phyloP scores from a whole-genome alignment of 306 rosid genomes.

The Sechiopsis laciniata region DNA sequence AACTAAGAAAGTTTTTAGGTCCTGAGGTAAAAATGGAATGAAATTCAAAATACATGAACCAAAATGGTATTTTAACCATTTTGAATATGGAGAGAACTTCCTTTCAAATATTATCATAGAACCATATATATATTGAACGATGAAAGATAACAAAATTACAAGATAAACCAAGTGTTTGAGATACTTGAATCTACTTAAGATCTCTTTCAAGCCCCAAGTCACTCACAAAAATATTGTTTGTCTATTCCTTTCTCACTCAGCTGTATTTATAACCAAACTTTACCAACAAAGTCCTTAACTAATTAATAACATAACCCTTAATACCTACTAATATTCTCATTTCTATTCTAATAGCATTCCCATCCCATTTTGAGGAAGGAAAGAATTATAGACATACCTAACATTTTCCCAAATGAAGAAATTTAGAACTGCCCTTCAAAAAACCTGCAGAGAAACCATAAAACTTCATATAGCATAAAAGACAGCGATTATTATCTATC shows the following conservation, averaged over 20 bases:
- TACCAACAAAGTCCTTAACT: no score
- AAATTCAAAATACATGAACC: background rate
- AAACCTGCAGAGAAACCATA: conserved; percentile 24
- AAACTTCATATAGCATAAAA: conserved; percentile 11
- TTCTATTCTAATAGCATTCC: no score
- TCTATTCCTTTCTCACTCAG: no score
- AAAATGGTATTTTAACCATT: background rate
- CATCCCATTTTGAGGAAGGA: background rate
- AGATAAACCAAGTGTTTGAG: no score
- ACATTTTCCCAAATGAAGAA: background rate
- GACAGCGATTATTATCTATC: background rate
- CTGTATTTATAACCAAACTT: no score
- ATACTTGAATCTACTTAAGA: no score
- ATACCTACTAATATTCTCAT: no score
- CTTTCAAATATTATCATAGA: background rate
- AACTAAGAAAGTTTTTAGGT: background rate
- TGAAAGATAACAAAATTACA: no score
- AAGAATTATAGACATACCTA: conserved; percentile 6
- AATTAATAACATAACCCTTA: no score
- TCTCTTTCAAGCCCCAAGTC: no score
- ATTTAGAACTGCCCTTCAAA: conserved; percentile 8
- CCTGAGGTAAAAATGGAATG: background rate
- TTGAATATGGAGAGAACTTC: background rate
- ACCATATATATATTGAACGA: no score
- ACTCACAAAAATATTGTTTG: no score